Evolutionary conservation across 345 rosid genomes (phyloP).

Genomic region (Corchorus olitorius): DNA sequence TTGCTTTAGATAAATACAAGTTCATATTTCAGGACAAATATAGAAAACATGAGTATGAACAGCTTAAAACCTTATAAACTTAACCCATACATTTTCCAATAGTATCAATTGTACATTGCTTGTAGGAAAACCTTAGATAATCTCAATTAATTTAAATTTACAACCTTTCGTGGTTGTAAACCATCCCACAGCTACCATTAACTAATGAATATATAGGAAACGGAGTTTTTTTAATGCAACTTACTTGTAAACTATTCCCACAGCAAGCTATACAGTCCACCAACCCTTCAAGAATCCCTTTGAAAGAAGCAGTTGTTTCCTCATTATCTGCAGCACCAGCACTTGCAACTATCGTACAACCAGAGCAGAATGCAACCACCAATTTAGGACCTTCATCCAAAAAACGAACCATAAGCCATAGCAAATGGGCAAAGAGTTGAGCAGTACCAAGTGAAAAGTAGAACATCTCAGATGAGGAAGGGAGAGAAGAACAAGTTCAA

Average conservation of each 20-base stretch:
- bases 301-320: conserved; percentile 21
- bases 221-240: conserved; percentile 4
- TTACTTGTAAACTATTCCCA: conserved; percentile 47
- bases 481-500: no score
- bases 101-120: no score
- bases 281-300: conserved; percentile 62
- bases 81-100: no score
- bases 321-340: conserved; percentile 36
- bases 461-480: no score
- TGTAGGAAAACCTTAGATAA: not conserved
- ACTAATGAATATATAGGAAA: not conserved
- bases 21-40: not conserved
- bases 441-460: no score
- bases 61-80: no score
- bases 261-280: conserved; percentile 64
- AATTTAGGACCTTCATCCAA: conserved; percentile 61
- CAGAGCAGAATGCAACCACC: conserved; percentile 52
- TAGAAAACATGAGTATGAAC: no score
- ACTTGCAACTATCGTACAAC: conserved; percentile 34
- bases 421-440: not conserved
- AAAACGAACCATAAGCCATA: conserved; percentile 19
- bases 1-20: conserved; percentile 8
- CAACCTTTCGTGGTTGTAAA: conserved; percentile 3
- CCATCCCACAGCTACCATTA: no score
- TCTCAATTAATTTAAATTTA: not conserved